Conservation (phyloP, 1,284 basidiomycete genomes). For the Leccinum solheimii region DNA sequence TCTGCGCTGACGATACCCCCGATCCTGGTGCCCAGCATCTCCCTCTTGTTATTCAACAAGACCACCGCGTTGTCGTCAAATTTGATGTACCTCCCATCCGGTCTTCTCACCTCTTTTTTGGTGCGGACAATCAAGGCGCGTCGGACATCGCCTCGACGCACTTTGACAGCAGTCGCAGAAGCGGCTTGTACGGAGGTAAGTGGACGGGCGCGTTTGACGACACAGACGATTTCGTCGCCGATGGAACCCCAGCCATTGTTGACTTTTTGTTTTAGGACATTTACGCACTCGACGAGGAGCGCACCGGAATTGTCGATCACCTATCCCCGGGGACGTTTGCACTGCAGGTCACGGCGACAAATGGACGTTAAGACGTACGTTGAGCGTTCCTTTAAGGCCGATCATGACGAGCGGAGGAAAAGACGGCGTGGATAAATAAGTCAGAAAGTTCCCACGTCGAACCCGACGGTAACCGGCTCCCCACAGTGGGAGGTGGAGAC, state of each 20-base stretch:
- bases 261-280: constrained; percentile 95
- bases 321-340: constrained; percentile 39
- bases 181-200: constrained; percentile 63
- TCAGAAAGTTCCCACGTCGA: constrained; percentile 23
- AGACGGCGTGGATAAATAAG: constrained; percentile 17
- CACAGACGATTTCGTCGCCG: constrained; percentile 97
- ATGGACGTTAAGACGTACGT: constrained; percentile 49
- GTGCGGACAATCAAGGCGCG: constrained; percentile 95
- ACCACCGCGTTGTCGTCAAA: constrained; percentile 99
- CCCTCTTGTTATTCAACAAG: constrained; percentile 93
- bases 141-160: constrained; percentile 90
- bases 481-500: background rate
- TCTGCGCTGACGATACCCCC: constrained; percentile 93
- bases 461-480: constrained; percentile 1
- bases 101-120: constrained; percentile 75
- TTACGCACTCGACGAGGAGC: constrained; percentile 94
- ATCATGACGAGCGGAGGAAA: constrained; percentile 60
- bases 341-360: background rate
- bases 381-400: constrained; percentile 88
- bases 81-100: constrained; percentile 85
- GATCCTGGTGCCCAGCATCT: constrained; percentile 95
- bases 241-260: constrained; percentile 80
- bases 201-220: constrained; percentile 91
- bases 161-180: constrained; percentile 74
- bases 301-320: constrained; percentile 99